Evolutionary conservation across 2,329 filamentous ascomycete species (phyloP), one percentile per base, ranked within the genome.

Genomic region (Lomentospora prolificans): DNA sequence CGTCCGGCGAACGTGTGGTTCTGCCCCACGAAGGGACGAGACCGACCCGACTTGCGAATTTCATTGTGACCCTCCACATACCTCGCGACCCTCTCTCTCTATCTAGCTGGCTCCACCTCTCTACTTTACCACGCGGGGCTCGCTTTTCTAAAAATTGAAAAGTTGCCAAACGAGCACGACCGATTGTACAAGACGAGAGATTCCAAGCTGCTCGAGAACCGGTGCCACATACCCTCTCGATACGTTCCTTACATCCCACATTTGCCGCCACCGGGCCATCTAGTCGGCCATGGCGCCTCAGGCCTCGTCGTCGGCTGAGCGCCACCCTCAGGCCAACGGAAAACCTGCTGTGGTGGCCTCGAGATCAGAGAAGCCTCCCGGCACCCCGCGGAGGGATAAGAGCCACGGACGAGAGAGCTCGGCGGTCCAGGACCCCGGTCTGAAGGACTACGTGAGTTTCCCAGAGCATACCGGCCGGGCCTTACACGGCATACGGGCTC

Each of bases 371-470:
- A 72, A 72, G 62, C 64, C 70, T 55, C 77, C 75, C 58, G 76
- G 76, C 55, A 83, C 80, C 46, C 83, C 84, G 61, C 81, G 86
- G 51, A 82, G 82, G 61, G 75, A 87, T 24, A 81, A 81, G 62
- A 68, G 65, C 55, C 64, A 67, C 55, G 78, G 74, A 36, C 80
- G 84, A 61, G 82, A 86, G 62, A 80, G 73, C 56, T 72, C 72
- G 61, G 83, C 85, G 4, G 74, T 89, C 57, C 87, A 90, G 68
- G 87, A 90, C 67, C 86, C 85, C 2, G 87, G 86, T 22, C 70
- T 91, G 66, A 89, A 87, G 72, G 87, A 91, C 72, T 92, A 87
- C 68, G 85, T 88, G 79, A 64, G 83, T 83, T 61, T 33, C 10
- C 36, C 4, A 17, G 36, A 19, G n/a, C 9, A 33, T 12, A 41